A percentile compares a stretch with the other conserved stretches of the same genome.
These are phyloP conservation scores for Sicyos baderoa DNA, from an alignment of 306 rosid species.

Conservation along the genomic window DNA sequence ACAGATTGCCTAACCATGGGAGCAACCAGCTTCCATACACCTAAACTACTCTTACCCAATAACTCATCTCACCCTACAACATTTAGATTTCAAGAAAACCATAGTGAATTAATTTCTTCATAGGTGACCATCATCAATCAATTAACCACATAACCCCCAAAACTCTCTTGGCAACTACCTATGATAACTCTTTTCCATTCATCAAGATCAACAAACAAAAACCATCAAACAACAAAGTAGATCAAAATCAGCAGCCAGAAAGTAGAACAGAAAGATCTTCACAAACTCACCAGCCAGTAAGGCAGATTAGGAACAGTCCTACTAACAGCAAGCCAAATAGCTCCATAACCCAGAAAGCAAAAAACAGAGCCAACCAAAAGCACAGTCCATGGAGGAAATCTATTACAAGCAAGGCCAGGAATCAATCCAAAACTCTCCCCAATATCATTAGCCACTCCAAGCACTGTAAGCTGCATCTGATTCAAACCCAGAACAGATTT, in stretches of 20 bases:
- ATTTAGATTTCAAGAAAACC: too few species aligned
- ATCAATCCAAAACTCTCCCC: slow-evolving; percentile 59
- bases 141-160: too few species aligned
- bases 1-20: too few species aligned
- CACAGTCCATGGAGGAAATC: slow-evolving; percentile 74
- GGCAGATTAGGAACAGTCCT: slow-evolving; percentile 47
- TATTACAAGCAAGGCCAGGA: slow-evolving; percentile 72
- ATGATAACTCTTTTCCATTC: too few species aligned
- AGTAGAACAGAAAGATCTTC: not conserved
- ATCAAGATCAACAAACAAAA: slow-evolving; percentile 3
- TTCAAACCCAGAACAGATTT: slow-evolving; percentile 60
- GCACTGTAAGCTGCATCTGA: slow-evolving; percentile 63
- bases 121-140: too few species aligned
- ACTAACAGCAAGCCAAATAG: slow-evolving; percentile 55
- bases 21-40: too few species aligned
- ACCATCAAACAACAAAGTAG: not conserved
- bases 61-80: too few species aligned
- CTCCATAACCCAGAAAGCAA: slow-evolving; percentile 65
- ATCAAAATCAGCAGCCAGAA: not conserved
- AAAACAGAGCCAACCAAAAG: slow-evolving; percentile 51
- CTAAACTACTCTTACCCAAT: too few species aligned
- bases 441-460: slow-evolving; percentile 74
- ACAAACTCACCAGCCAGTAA: slow-evolving; percentile 41
- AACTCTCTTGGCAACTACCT: too few species aligned
- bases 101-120: too few species aligned